Base-by-base conservation (phyloP, 2,329 filamentous ascomycete species). In the Sclerotinia glacialis region DNA sequence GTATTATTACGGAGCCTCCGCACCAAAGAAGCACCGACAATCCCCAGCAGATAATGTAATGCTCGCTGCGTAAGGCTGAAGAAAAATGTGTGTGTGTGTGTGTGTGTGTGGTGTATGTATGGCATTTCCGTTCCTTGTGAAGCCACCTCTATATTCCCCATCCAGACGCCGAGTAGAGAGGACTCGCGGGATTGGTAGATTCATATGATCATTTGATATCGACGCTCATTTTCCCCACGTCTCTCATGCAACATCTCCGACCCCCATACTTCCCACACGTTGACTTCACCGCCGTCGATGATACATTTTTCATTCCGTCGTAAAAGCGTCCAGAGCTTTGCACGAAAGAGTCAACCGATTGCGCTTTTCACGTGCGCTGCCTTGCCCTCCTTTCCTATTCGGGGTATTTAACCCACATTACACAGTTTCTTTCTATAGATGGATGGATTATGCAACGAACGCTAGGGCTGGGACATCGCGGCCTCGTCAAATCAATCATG, bases 291-390 rank as follows among this genome's bases (percentile, higher is more conserved):
- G 58, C 58, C 28, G n/a, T 61, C 58, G 31, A 49, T 61, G n/a
- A 49, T 21, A 28, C 5, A 40, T 49, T 8, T 34, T 23, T 7
- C 3, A 47, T 49, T 21, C 5, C n/a, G 3, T 21, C 1, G 28
- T 49, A 61, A 61, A 61, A 61, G 58, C 58, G 58, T 37, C 58
- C 58, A 61, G 58, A 31, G 21, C 14, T 61, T 49, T 61, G 46
- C 12, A 11, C 58, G 9, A 40, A 37, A 26, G 5, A 31, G 23
- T 31, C n/a, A 31, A 40, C 31, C 11, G 2, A 7, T 5, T 47
- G 42, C 16, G 31, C 4, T n/a, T 49, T 26, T 49, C 44, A 61
- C 56, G 42, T 60, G 42, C 42, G 28, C n/a, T 40, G 31, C 31
- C 21, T n/a, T 37, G 58, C 44, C 28, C 31, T 23, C 37, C 31